Percentiles rank a stretch among this genome's conserved stretches.
These are phyloP conservation scores for Carex scoparia DNA, from an alignment of 176 grass and related monocot species.

Conservation along the genomic window DNA sequence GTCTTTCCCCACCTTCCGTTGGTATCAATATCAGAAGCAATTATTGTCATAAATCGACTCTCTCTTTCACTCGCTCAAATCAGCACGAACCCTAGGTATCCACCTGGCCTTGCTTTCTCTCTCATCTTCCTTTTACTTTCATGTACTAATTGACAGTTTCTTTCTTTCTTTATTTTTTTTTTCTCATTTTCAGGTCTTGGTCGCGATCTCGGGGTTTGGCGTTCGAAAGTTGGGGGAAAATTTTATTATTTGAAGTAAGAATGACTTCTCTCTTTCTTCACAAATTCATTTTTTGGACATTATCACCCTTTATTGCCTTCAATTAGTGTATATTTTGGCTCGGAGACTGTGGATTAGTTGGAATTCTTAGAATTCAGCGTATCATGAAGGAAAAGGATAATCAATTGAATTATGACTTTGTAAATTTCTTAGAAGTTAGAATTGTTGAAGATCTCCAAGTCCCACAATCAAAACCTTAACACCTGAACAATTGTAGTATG, in stretches of 20 bases:
- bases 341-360: neutral
- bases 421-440: neutral
- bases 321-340: neutral
- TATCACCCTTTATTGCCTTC: neutral
- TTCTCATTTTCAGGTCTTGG: neutral
- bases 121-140: neutral
- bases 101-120: neutral
- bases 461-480: neutral
- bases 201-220: neutral
- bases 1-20: neutral
- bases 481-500: neutral
- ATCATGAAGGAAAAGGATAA: neutral
- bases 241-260: neutral
- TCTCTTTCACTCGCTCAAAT: neutral
- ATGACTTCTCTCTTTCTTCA: neutral
- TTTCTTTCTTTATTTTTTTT: too few relatives aligned
- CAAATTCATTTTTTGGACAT: neutral
- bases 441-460: neutral
- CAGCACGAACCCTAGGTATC: neutral
- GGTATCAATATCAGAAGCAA: neutral
- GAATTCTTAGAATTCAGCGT: neutral
- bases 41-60: neutral
- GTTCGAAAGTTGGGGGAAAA: neutral
- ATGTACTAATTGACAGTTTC: neutral
- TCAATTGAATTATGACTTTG: neutral